These are phyloP conservation scores for Nitzschia palea DNA, from an alignment of 108 stramenopile genomes.

Conservation along the genomic window DNA sequence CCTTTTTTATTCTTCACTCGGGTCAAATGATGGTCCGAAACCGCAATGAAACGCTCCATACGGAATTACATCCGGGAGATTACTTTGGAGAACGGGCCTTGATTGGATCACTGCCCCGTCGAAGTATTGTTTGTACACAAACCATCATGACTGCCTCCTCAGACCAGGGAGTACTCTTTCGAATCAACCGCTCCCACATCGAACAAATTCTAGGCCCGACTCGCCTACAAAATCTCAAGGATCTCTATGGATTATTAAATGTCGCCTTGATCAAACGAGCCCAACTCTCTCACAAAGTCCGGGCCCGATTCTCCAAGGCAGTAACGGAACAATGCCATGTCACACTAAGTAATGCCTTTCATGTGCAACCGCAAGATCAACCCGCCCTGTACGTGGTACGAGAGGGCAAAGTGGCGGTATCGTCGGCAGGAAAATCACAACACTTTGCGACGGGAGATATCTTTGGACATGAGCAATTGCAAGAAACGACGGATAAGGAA, in stretches of 20 bases:
- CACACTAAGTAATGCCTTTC: constrained; percentile 30
- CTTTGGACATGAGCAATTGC: constrained; percentile 64
- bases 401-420: constrained; percentile 44
- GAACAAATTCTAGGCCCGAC: constrained; percentile 46
- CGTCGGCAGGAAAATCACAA: constrained; percentile 13
- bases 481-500: neutral
- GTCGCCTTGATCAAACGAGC: constrained; percentile 2
- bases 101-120: constrained; percentile 40
- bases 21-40: constrained; percentile 40
- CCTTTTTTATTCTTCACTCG: constrained; percentile 62
- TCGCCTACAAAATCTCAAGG: constrained; percentile 25
- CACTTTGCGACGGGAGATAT: constrained; percentile 23
- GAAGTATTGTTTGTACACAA: constrained; percentile 33
- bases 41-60: constrained; percentile 10
- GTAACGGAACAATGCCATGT: constrained; percentile 69
- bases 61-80: constrained; percentile 37
- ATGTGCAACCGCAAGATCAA: constrained; percentile 54
- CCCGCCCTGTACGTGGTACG: constrained; percentile 64
- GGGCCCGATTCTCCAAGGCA: constrained; percentile 22
- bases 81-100: constrained; percentile 87
- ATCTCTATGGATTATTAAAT: constrained; percentile 12
- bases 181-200: constrained; percentile 44
- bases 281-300: constrained; percentile 38
- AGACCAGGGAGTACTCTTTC: constrained; percentile 36
- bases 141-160: constrained; percentile 10